phyloP scores from a whole-genome alignment of 2,329 filamentous ascomycete genomes.

The Cladosporium sp. region DNA sequence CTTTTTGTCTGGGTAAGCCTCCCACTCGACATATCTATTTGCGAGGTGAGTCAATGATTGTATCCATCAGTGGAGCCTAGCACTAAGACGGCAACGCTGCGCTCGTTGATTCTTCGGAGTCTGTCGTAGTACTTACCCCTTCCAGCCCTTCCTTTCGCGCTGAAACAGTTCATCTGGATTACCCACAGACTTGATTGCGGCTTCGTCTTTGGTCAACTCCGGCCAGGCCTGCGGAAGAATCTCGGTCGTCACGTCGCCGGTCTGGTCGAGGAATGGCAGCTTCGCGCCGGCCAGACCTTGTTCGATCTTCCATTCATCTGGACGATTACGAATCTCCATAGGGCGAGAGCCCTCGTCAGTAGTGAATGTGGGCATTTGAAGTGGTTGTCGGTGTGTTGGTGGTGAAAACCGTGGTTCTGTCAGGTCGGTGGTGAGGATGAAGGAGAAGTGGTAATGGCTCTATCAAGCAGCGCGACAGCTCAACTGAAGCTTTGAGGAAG shows the following conservation, averaged over 20 bases:
- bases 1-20: conserved; percentile 57
- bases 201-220: conserved; percentile 37
- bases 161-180: conserved; percentile 38
- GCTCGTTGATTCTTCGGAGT: not conserved
- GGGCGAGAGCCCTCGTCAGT: not conserved
- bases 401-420: no score
- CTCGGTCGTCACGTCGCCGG: conserved; percentile 32
- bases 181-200: conserved; percentile 38
- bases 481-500: no score
- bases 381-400: no score
- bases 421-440: no score
- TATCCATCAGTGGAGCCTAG: conserved; percentile 33
- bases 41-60: conserved; percentile 20
- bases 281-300: conserved; percentile 46
- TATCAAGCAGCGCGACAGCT: no score
- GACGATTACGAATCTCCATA: conserved; percentile 15
- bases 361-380: not conserved
- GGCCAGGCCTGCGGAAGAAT: conserved; percentile 28
- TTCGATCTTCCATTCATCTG: conserved; percentile 52
- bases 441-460: no score
- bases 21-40: conserved; percentile 56
- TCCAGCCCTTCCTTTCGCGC: conserved; percentile 44
- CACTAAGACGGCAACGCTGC: no score
- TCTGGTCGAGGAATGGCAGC: conserved; percentile 46
- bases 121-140: conserved; percentile 33